phyloP scores from a whole-genome alignment of 495 filamentous ascomycete genomes.

The Penicillium maclennaniae region DNA sequence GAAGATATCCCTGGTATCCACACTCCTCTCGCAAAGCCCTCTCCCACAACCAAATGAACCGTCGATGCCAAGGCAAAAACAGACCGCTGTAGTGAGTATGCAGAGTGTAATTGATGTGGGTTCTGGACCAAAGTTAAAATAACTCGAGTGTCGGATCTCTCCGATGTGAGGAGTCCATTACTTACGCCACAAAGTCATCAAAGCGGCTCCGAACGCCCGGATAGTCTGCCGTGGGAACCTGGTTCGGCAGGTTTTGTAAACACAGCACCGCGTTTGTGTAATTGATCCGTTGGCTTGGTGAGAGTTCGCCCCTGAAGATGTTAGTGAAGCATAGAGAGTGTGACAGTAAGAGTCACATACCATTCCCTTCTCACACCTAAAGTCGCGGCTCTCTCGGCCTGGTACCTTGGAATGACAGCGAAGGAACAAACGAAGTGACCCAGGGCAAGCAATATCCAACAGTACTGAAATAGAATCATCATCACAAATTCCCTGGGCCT shows the following conservation, averaged over 20 bases:
- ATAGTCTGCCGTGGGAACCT: conserved; percentile 33
- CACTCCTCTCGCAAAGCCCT: conserved; percentile 64
- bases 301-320: conserved; percentile 36
- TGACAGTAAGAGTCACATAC: neutral
- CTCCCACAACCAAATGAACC: conserved; percentile 58
- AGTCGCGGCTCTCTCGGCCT: neutral
- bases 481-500: neutral
- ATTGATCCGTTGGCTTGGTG: conserved; percentile 28
- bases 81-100: conserved; percentile 31
- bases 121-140: conserved; percentile 26
- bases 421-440: neutral
- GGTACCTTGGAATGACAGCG: neutral
- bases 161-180: conserved; percentile 6
- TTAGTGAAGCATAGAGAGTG: neutral
- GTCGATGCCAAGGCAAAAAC: conserved; percentile 67
- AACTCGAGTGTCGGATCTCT: neutral
- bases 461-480: neutral
- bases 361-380: neutral
- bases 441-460: neutral
- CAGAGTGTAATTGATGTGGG: conserved; percentile 48
- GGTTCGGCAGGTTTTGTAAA: conserved; percentile 41
- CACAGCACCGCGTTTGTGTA: conserved; percentile 49
- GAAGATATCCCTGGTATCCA: conserved; percentile 54
- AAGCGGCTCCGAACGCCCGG: conserved; percentile 49
- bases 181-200: conserved; percentile 54